Percentiles rank a stretch among this genome's conserved stretches.
phyloP scores from a whole-genome alignment of 176 grass and related monocot species.

The Zoysia pacifica region DNA sequence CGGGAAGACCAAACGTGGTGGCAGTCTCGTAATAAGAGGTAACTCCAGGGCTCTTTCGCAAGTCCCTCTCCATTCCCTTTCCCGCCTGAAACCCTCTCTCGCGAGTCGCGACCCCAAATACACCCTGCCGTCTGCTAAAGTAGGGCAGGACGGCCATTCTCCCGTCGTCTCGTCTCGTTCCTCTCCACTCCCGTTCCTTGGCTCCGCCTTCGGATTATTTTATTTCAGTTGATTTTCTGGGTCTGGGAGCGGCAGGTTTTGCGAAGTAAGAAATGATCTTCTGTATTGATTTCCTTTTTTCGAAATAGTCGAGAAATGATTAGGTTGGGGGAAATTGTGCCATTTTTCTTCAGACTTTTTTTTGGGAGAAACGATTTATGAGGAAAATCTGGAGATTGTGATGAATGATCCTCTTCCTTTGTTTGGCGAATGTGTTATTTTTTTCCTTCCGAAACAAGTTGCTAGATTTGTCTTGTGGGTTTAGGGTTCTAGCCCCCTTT shows the following conservation, averaged over 20 bases:
- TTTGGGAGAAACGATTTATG: not conserved
- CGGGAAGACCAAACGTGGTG: not conserved
- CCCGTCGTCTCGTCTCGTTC: not conserved
- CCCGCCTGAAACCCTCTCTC: slow-evolving; percentile 56
- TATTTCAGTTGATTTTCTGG: not conserved
- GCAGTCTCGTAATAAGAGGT: not conserved
- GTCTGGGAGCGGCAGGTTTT: too few species aligned
- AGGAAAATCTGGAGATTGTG: not conserved
- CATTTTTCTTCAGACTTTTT: not conserved
- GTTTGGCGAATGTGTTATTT: not conserved
- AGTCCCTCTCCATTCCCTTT: slow-evolving; percentile 26
- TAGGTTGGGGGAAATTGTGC: not conserved
- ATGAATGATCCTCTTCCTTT: not conserved
- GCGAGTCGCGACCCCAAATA: not conserved
- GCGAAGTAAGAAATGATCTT: slow-evolving; percentile 9
- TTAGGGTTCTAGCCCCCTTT: not conserved
- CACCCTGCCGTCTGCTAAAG: slow-evolving; percentile 15
- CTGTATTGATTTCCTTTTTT: not conserved
- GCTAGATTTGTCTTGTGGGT: not conserved
- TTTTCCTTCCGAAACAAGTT: not conserved
- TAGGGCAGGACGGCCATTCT: not conserved
- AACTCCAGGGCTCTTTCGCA: not conserved
- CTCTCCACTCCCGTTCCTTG: not conserved
- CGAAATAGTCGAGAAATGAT: not conserved
- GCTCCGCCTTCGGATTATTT: not conserved